Base-by-base conservation (phyloP, 805 yeast species). In the Myxozyma mucilagina region DNA sequence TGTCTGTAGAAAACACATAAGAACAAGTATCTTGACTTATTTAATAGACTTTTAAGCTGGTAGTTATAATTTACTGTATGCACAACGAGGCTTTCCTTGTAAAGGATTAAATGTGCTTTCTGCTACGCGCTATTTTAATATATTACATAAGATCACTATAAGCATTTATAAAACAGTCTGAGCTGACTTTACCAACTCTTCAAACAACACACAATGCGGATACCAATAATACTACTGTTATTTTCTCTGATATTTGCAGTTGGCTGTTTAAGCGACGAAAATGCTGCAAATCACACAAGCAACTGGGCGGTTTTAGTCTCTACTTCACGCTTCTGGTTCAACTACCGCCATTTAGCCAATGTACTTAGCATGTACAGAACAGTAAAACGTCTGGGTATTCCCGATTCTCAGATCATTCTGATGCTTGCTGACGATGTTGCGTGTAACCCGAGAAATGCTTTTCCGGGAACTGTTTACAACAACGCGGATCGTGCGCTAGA, bases 351-450 rank as follows among this genome's bases (percentile, higher is more conserved):
- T 74, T 90, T 93, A 90, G 98, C 99, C 42, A 94, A 94, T 74
- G 96, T 89, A 35, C 78, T 94, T 67, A 87, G 96, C 71, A 86
- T 94, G 83, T 94, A 94, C 77, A 82, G 99, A 68, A 94, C 98
- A 0, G 98, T 94, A 42, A 94, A 93, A 75, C 80, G 99, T 68
- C 76, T 94, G 55, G 99, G 99, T 1, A 94, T 94, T 31, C 99
- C 99, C 0, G 99, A 94, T 76, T 91, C 97, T 1, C 98, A 94
- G 72, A 94, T 94, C 72, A 92, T 94, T 48, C 78, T 94, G 68
- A 94, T 94, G 98, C 77, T 94, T 55, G 88, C 97, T 48, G 99
- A 94, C 75, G 99, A 94, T 73, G 88, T 93, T 53, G 97, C 98
- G 2, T 94, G 99, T 74, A 94, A 94, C 72, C 91, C 99, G 3